Percentiles rank a stretch among this genome's conserved stretches.
phyloP scores from a whole-genome alignment of 2,329 filamentous ascomycete species.

The Arthroderma sp. region DNA sequence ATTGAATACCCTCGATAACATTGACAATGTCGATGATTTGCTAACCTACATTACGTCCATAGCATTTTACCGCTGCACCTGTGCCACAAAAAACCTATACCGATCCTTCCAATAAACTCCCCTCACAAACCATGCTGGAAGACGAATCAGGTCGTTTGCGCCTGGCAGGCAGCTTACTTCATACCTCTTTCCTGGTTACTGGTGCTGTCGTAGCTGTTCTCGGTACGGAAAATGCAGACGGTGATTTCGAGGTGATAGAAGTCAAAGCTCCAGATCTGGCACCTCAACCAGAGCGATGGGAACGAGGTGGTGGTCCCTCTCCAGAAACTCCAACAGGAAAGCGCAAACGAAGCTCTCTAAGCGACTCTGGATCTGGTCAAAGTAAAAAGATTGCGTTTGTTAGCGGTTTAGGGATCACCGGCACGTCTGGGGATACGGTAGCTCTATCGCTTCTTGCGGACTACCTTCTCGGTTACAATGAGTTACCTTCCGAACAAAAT shows the following conservation, averaged over 20 bases:
- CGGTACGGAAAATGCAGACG: conserved; percentile 83
- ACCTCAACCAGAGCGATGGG: conserved; percentile 69
- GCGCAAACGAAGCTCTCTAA: conserved; percentile 16
- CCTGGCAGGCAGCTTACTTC: conserved; percentile 58
- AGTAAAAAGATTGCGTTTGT: conserved; percentile 70
- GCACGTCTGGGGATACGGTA: conserved; percentile 59
- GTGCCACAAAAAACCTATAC: conserved; percentile 65
- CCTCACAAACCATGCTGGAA: conserved; percentile 68
- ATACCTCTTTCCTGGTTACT: conserved; percentile 64
- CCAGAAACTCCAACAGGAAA: neutral
- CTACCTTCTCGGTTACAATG: conserved; percentile 73
- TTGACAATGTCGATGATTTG: neutral
- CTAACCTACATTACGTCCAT: neutral
- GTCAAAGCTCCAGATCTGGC: conserved; percentile 78
- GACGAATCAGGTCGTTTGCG: conserved; percentile 85
- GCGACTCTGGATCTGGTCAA: conserved; percentile 37
- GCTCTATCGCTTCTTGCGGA: conserved; percentile 68
- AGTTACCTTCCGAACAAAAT: conserved; percentile 41
- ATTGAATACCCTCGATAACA: neutral
- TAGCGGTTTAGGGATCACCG: conserved; percentile 75
- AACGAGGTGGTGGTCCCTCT: conserved; percentile 38
- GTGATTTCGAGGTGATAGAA: conserved; percentile 85
- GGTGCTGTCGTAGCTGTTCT: conserved; percentile 90
- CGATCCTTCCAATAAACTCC: conserved; percentile 31
- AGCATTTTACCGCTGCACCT: conserved; percentile 84